A percentile compares a stretch with the other conserved stretches of the same genome.
Evolutionary conservation across 345 rosid genomes (phyloP).

Genomic region (Gossypium stocksii): DNA sequence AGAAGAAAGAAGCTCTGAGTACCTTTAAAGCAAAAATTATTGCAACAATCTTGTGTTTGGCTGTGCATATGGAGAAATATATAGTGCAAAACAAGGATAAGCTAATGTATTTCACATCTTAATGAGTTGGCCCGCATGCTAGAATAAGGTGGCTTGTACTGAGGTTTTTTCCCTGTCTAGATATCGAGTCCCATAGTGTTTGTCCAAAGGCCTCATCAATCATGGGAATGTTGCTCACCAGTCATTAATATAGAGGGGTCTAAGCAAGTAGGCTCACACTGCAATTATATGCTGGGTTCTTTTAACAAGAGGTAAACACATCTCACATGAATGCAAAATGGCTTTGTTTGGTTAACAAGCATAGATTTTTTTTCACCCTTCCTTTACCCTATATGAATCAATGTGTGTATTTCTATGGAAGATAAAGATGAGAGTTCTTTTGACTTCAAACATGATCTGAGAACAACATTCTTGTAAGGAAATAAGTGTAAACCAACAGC

Average conservation of each 20-base stretch:
- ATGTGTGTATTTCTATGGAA: neutral
- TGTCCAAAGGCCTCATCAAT: conserved; percentile 13
- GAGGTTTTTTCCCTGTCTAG: conserved; percentile 14
- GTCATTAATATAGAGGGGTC: neutral
- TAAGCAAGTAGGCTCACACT: conserved; percentile 11
- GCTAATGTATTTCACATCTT: conserved; percentile 23
- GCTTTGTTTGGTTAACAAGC: conserved; percentile 2
- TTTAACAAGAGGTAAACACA: neutral
- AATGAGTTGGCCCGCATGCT: conserved; percentile 26
- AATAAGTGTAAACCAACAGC: neutral
- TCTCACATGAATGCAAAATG: conserved; percentile 1
- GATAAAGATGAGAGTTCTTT: neutral
- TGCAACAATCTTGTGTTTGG: conserved; percentile 9
- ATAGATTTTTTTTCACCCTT: neutral
- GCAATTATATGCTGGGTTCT: neutral
- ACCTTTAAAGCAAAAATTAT: conserved; percentile 10
- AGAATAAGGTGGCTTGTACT: conserved; percentile 27
- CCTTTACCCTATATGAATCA: neutral
- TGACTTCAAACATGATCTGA: neutral
- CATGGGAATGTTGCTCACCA: conserved; percentile 8
- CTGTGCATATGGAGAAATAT: neutral
- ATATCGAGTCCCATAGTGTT: conserved; percentile 6
- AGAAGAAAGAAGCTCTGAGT: neutral
- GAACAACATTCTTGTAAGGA: neutral
- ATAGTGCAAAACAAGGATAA: conserved; percentile 22